Base-by-base conservation (phyloP, 2,329 filamentous ascomycete genomes). In the Penicillium sp. region DNA sequence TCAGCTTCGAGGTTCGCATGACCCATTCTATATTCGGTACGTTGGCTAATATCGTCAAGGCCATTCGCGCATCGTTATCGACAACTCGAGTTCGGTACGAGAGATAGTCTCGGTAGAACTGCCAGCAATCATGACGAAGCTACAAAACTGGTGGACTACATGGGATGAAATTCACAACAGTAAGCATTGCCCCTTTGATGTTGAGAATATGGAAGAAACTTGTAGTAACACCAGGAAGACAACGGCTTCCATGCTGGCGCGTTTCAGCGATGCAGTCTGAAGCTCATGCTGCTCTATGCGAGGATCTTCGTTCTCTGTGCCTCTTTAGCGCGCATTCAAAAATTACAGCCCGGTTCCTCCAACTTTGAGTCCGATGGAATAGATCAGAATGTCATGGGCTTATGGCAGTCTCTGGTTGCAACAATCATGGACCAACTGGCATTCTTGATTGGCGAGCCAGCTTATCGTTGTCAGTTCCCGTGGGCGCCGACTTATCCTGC, bases 241-340 rank as follows among this genome's bases (percentile, higher is more conserved):
- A 75, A 75, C 48, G 73, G 71, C 1, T 75, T 75, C 39, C 73
- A 75, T 58, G 70, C 71, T 4, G 71, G 73, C 6, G 73, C 73
- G 1, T 75, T 75, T 48, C 73, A 75, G 43, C 70, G 73, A 22
- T 72, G 70, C 52, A 75, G 72, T 51, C 62, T 75, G 5, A 75
- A 73, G 42, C 53, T 73, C 15, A 74, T 73, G 71, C 61, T 74
- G 15, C 65, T 71, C 14, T 75, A 75, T 51, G 72, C 71, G 20
- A 68, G 69, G 17, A 73, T 75, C 0, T 75, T 71, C 48, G 72
- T 70, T 1, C 59, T 74, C 7, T 75, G 73, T 52, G 68, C 67
- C 22, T 69, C 72, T 0, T 41, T 75, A 22, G 72, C 72, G n/a
- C 66, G 72, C 1, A 75, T 75, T 25, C 73, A 75, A 47, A 74